Percentiles rank a stretch among this genome's conserved stretches.
Conservation (phyloP, 306 rosid species). For the Quercus dentata region DNA sequence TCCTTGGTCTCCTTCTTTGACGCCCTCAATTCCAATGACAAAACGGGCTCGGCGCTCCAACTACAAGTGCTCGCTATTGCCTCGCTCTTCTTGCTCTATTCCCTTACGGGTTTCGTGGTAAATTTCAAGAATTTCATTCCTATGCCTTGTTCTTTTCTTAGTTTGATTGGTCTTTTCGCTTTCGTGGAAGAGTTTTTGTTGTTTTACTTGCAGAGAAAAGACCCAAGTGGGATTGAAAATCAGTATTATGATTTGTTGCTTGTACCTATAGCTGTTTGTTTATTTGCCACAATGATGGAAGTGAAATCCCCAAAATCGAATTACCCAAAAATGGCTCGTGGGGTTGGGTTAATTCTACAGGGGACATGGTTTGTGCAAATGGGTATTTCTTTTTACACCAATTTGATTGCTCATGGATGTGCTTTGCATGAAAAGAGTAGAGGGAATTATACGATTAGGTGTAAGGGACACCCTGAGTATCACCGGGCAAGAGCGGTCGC, state of each 20-base stretch:
- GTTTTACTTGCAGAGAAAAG: constrained; percentile 77
- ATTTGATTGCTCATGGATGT: constrained; percentile 63
- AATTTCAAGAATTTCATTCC: constrained; percentile 13
- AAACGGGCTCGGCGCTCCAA: constrained; percentile 66
- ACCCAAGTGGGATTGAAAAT: constrained; percentile 63
- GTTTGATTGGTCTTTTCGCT: constrained; percentile 52
- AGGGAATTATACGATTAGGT: constrained; percentile 69
- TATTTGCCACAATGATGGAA: constrained; percentile 48
- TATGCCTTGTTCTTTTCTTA: constrained; percentile 38
- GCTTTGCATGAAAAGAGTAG: constrained; percentile 48
- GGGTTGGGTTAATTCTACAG: constrained; percentile 61
- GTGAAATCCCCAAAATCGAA: constrained; percentile 35
- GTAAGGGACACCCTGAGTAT: constrained; percentile 69
- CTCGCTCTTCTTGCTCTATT: constrained; percentile 56
- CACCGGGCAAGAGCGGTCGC: constrained; percentile 92
- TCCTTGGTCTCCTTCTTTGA: constrained; percentile 48
- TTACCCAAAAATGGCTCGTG: constrained; percentile 56
- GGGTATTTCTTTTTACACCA: constrained; percentile 63
- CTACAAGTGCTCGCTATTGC: constrained; percentile 48
- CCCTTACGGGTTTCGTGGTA: constrained; percentile 36
- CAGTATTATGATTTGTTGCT: constrained; percentile 72
- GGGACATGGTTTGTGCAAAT: constrained; percentile 85
- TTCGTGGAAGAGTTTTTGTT: constrained; percentile 66
- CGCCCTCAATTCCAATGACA: constrained; percentile 52
- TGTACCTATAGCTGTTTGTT: constrained; percentile 56